Evolutionary conservation across 1,139 yeast genomes (phyloP), one percentile per base, ranked within the genome.

Genomic region (Saccharomyces hybrid): DNA sequence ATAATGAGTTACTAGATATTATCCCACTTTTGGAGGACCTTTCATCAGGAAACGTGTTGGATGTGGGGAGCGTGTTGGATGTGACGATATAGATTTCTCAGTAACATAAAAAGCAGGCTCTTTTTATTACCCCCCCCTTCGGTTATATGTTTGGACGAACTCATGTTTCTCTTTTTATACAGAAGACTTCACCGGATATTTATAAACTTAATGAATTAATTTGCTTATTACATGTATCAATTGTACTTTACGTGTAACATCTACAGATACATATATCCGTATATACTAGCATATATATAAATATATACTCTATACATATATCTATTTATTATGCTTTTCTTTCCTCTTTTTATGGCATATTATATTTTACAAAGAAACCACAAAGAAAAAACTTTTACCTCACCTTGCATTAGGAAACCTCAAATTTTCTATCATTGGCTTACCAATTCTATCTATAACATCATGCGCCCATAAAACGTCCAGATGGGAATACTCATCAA

Each of bases 391-490:
- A 38, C 44, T 8, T 20, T 9, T 16, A 20, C 26, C 11, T 9
- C 11, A 20, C n/a, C 20, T 9, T 38, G 44, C 53, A 26, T 53
- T 52, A 20, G 67, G 58, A 34, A 59, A 50, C 53, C 69, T 63
- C 52, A 67, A 52, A 50, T 61, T 61, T 30, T 61, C 61, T 3
- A 65, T 54, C 11, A 78, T 62, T 11, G 73, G 75, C 11, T 59
- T 64, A 1, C 81, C 83, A 4, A 87, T 84, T 53, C 72, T 73
- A 3, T 76, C 76, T n/a, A 78, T 73, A 0, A 84, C 95, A 62
- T 88, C 90, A 31, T 74, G 69, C 0, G 97, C 95, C 98, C 98
- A 91, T 27, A 91, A 70, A 25, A 90, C 95, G 67, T 91, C 98
- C 64, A 91, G 76, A 69, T 91, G 98, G 50, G 95, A 93, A 68